Conservation (phyloP, 2,329 filamentous ascomycete species). For the Coleophoma eucalyptorum region DNA sequence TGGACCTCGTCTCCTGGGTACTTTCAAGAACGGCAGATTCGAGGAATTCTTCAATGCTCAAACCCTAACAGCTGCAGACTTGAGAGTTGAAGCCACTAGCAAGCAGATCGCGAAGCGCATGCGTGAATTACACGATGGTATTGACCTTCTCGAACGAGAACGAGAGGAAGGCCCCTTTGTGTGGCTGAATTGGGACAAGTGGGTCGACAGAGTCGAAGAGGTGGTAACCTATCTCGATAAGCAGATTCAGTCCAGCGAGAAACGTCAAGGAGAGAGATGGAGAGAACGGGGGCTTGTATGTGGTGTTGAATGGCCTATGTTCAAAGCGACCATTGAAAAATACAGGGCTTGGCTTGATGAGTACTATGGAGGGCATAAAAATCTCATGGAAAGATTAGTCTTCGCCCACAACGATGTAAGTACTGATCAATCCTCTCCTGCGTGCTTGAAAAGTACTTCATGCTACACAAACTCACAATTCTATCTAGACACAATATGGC, state of each 20-base stretch:
- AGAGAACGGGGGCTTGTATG: slow-evolving; percentile 72
- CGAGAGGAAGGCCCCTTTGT: slow-evolving; percentile 75
- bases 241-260: slow-evolving; percentile 45
- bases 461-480: slow-evolving; percentile 4
- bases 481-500: slow-evolving; percentile 83
- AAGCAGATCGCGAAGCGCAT: slow-evolving; percentile 96
- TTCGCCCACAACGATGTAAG: slow-evolving; percentile 98
- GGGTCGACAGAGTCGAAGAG: slow-evolving; percentile 53
- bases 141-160: slow-evolving; percentile 80
- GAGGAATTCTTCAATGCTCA: slow-evolving; percentile 90
- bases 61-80: slow-evolving; percentile 70
- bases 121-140: slow-evolving; percentile 90
- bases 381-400: slow-evolving; percentile 71
- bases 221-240: slow-evolving; percentile 48
- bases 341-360: slow-evolving; percentile 73
- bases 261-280: slow-evolving; percentile 47
- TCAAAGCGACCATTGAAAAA: slow-evolving; percentile 69
- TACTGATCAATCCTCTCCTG: slow-evolving; percentile 7
- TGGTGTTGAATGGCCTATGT: slow-evolving; percentile 77
- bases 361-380: slow-evolving; percentile 63
- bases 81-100: slow-evolving; percentile 79
- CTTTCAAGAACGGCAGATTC: slow-evolving; percentile 91
- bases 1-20: slow-evolving; percentile 84
- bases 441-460: neutral
- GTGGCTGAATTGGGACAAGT: slow-evolving; percentile 85